Conservation (phyloP, 1,284 basidiomycete species). For the Malassezia nana region DNA sequence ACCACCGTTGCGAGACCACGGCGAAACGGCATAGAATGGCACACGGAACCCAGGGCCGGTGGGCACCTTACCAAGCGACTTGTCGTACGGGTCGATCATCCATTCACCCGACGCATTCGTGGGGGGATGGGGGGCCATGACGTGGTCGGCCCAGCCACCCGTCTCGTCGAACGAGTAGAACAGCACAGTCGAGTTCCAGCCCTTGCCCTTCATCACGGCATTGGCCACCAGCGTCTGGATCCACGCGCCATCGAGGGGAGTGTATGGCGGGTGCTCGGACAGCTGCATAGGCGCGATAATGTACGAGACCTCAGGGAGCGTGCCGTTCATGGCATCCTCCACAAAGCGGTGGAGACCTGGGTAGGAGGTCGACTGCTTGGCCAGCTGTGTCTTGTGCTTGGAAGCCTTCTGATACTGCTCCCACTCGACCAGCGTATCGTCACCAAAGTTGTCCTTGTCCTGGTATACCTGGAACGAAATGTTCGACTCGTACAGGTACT, state of each 20-base stretch:
- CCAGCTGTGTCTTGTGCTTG: constrained; percentile 17
- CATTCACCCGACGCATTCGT: constrained; percentile 27
- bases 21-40: constrained; percentile 35
- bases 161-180: constrained; percentile 40
- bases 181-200: constrained; percentile 27
- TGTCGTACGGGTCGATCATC: constrained; percentile 30
- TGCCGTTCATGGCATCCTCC: constrained; percentile 27
- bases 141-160: constrained; percentile 38
- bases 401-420: constrained; percentile 19
- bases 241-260: constrained; percentile 30
- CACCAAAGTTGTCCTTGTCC: constrained; percentile 32
- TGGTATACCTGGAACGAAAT: constrained; percentile 31
- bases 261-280: constrained; percentile 35
- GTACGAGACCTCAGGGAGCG: constrained; percentile 32
- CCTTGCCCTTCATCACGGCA: constrained; percentile 27
- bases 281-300: constrained; percentile 35
- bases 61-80: constrained; percentile 19
- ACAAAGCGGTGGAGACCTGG: constrained; percentile 29
- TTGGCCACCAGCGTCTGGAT: constrained; percentile 33
- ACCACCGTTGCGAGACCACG: constrained; percentile 32
- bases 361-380: constrained; percentile 18
- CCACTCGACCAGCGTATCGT: constrained; percentile 20
- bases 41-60: constrained; percentile 40
- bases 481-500: constrained; percentile 25
- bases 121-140: constrained; percentile 16